Percentiles rank a stretch among this genome's conserved stretches.
These are phyloP conservation scores for Boeremia exigua DNA, from an alignment of 2,329 filamentous ascomycete genomes.

Conservation along the genomic window DNA sequence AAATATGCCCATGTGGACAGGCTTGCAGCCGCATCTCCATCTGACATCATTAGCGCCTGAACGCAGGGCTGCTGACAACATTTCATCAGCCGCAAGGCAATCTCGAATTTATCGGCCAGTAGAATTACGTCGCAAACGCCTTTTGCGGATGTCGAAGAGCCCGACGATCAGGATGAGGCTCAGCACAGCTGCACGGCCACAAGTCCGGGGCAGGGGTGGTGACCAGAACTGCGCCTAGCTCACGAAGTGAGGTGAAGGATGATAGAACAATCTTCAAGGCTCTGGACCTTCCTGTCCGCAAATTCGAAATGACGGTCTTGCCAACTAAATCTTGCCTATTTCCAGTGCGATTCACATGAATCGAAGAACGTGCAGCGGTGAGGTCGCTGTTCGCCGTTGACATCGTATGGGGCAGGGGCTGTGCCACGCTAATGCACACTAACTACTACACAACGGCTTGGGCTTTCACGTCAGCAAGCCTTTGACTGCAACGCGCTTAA, in stretches of 20 bases:
- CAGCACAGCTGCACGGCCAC: slow-evolving; percentile 1
- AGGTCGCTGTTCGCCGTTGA: slow-evolving; percentile 3
- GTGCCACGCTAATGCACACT: slow-evolving; percentile 19
- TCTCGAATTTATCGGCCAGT: slow-evolving; percentile 4
- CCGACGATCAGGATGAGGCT: slow-evolving; percentile 11
- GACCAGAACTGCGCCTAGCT: background rate
- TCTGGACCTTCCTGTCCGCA: background rate
- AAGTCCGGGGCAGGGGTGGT: background rate
- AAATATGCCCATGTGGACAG: slow-evolving; percentile 2
- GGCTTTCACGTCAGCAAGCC: slow-evolving; percentile 10
- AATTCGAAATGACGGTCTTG: too few relatives aligned
- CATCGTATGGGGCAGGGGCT: slow-evolving; percentile 11
- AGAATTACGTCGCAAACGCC: background rate
- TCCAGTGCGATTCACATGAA: background rate
- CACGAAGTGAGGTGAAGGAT: background rate
- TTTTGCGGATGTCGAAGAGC: background rate
- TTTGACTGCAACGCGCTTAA: slow-evolving; percentile 1
- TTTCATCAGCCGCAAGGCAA: slow-evolving; percentile 2
- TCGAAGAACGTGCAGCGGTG: slow-evolving; percentile 17
- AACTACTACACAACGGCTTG: slow-evolving; percentile 16
- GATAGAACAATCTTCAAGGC: background rate
- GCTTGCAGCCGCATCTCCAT: background rate
- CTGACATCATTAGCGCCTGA: slow-evolving; percentile 1
- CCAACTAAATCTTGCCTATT: background rate
- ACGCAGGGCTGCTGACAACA: slow-evolving; percentile 11